phyloP scores from a whole-genome alignment of 805 yeast species.

The Starmerella davenportii region DNA sequence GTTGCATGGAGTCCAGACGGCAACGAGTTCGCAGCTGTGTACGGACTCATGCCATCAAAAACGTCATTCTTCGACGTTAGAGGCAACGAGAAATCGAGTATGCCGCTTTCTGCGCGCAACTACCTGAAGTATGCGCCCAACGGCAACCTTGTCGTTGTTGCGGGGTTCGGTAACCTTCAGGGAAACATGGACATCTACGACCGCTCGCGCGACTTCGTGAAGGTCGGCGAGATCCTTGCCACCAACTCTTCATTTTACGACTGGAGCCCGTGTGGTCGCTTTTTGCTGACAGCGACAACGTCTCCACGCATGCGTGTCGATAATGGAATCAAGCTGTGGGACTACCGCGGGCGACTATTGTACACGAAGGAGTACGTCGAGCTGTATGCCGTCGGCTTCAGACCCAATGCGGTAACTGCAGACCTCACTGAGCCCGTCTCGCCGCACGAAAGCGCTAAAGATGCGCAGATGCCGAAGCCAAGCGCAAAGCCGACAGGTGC shows the following conservation, averaged over 20 bases:
- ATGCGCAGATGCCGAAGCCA: slow-evolving; percentile 20
- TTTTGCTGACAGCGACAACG: slow-evolving; percentile 84
- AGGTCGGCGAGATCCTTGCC: slow-evolving; percentile 71
- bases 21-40: slow-evolving; percentile 90
- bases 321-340: slow-evolving; percentile 88
- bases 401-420: slow-evolving; percentile 39
- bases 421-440: slow-evolving; percentile 25
- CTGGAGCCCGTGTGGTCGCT: slow-evolving; percentile 96
- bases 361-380: slow-evolving; percentile 68
- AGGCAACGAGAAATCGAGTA: slow-evolving; percentile 66
- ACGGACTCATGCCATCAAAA: slow-evolving; percentile 94
- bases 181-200: slow-evolving; percentile 92
- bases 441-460: slow-evolving; percentile 56
- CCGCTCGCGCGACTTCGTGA: slow-evolving; percentile 66
- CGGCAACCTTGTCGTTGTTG: slow-evolving; percentile 75
- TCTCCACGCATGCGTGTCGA: slow-evolving; percentile 94
- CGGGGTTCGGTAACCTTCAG: slow-evolving; percentile 95
- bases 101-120: slow-evolving; percentile 78
- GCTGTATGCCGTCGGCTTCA: slow-evolving; percentile 69
- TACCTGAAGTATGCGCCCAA: slow-evolving; percentile 86
- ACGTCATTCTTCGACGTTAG: slow-evolving; percentile 88
- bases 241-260: slow-evolving; percentile 89
- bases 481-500: slow-evolving; percentile 64
- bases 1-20: slow-evolving; percentile 94
- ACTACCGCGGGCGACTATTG: slow-evolving; percentile 64